Evolutionary conservation across 352 stramenopile species (phyloP), one percentile per base, ranked within the genome.

Genomic region (Plasmopara halstedii): DNA sequence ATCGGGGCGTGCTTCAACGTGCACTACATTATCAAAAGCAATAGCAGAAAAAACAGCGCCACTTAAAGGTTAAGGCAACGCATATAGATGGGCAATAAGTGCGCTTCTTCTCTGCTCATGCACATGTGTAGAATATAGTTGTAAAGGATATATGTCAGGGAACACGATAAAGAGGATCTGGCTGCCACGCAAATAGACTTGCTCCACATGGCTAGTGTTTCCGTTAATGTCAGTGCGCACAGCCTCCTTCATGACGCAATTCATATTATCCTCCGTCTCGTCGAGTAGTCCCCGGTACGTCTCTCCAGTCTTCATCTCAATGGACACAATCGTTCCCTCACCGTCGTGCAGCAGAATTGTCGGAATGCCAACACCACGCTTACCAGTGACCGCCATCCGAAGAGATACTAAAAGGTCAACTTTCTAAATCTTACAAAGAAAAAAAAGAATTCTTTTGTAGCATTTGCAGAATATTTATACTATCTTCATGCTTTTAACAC

Each of bases 261-360:
- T 94, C 82, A 94, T 94, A 64, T 90, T 94, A 66, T 94, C 82
- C 56, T 94, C 82, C 7, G 77, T 87, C 65, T 94, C 82, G 62
- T 90, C 77, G 43, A 94, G 58, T 58, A 81, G 82, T 0, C 82
- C 82, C 21, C 82, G 79, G 58, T 91, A 94, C 43, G 75, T 84
- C 62, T 94, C 82, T 26, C 82, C 82, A 11, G 68, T 84, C 62
- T 87, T 86, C 67, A 90, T 75, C 70, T 94, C 82, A 42, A 94
- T 86, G 14, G 82, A 84, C 62, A 94, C 82, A 66, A 88, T 91
- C 45, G 77, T 90, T 37, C 82, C 82, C 56, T 94, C 82, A 36
- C 79, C 82, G 50, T 92, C 80, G 61, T 92, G 80, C 57, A 92
- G 63, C 46, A 92, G 64, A 47, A 88, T 88, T 47, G 75, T 92